phyloP scores from a whole-genome alignment of 257 asterid species.

The Fraxinus excelsior region DNA sequence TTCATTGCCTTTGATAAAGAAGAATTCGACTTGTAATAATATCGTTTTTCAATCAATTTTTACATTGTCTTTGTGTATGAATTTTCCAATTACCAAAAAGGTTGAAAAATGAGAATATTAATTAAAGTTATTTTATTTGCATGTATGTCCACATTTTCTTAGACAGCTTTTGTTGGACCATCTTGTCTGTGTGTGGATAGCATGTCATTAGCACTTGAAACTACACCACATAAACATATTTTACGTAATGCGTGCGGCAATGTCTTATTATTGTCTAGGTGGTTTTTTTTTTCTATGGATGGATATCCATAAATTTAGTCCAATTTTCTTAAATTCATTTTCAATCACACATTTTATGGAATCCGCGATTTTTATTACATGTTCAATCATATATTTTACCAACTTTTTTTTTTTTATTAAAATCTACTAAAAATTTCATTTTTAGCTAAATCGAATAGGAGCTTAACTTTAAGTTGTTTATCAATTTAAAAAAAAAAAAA shows the following conservation, averaged over 20 bases:
- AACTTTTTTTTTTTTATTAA: too few species aligned
- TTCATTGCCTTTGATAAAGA: not conserved
- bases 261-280: not conserved
- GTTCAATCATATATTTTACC: too few species aligned
- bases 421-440: too few species aligned
- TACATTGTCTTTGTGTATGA: not conserved
- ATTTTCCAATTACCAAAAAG: not conserved
- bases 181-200: constrained; percentile 28
- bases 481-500: too few species aligned
- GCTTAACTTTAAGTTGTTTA: too few species aligned
- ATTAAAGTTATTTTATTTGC: not conserved
- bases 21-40: not conserved
- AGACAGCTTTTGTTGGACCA: not conserved
- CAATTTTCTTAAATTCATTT: too few species aligned
- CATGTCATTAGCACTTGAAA: not conserved
- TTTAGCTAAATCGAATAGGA: too few species aligned
- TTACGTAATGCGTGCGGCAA: not conserved
- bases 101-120: not conserved
- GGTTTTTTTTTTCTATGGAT: not conserved
- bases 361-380: too few species aligned
- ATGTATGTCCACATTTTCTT: not conserved
- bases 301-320: not conserved
- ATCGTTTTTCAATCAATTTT: not conserved
- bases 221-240: constrained; percentile 6
- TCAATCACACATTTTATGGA: too few species aligned